Conservation (phyloP, 2,329 filamentous ascomycete species). For the Cladorrhinum sp. region DNA sequence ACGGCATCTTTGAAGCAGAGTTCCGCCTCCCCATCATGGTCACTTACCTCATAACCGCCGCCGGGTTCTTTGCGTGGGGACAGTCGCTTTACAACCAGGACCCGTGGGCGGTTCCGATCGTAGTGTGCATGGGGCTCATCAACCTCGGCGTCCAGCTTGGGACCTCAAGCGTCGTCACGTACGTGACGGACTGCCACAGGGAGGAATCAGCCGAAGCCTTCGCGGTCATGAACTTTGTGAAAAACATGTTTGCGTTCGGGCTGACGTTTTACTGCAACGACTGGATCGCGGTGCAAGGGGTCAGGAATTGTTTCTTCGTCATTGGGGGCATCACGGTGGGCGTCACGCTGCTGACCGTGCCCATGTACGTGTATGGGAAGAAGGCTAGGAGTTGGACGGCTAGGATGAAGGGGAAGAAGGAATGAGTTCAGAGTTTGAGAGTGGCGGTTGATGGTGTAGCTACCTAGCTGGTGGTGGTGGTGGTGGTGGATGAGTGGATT, state of each 20-base stretch:
- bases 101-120: slow-evolving; percentile 30
- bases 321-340: slow-evolving; percentile 37
- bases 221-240: slow-evolving; percentile 39
- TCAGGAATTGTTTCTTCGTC: slow-evolving; percentile 37
- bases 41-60: slow-evolving; percentile 35
- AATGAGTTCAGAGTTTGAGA: not conserved
- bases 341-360: slow-evolving; percentile 32
- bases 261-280: slow-evolving; percentile 40
- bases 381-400: slow-evolving; percentile 17
- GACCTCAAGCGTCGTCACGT: slow-evolving; percentile 37
- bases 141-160: slow-evolving; percentile 38
- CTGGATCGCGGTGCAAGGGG: slow-evolving; percentile 38
- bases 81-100: slow-evolving; percentile 26
- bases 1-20: slow-evolving; percentile 38
- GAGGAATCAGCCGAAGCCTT: slow-evolving; percentile 38
- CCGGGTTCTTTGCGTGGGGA: slow-evolving; percentile 37
- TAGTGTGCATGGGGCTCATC: slow-evolving; percentile 36
- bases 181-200: slow-evolving; percentile 39
- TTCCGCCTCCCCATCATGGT: slow-evolving; percentile 39
- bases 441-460: not conserved
- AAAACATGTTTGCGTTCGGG: slow-evolving; percentile 39
- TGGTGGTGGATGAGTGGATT: not conserved
- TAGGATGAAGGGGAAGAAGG: not conserved
- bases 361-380: slow-evolving; percentile 32
- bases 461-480: too few relatives aligned